phyloP scores from a whole-genome alignment of 768 basidiomycete species.

The Trametes maxima region DNA sequence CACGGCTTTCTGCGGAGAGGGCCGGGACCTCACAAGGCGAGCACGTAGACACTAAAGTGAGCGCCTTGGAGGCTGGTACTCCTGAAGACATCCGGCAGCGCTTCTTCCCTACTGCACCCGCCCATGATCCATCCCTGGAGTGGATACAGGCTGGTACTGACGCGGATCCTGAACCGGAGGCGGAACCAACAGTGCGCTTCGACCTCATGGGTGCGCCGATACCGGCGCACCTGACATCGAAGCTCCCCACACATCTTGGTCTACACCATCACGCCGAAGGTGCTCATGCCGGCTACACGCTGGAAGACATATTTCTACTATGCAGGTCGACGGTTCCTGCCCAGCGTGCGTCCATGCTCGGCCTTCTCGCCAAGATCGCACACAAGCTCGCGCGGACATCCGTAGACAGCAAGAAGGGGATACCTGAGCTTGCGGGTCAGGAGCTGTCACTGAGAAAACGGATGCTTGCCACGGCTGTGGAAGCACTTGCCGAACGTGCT shows the following conservation, averaged over 20 bases:
- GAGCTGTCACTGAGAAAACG: conserved; percentile 54
- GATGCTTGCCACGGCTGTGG: conserved; percentile 66
- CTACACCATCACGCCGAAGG: conserved; percentile 88
- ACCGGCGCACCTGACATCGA: conserved; percentile 50
- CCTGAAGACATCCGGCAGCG: conserved; percentile 82
- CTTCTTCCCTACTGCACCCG: conserved; percentile 75
- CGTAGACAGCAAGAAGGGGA: conserved; percentile 36
- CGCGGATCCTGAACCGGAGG: conserved; percentile 27
- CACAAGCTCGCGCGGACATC: conserved; percentile 35
- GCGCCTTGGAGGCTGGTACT: conserved; percentile 60
- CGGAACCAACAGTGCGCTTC: conserved; percentile 47
- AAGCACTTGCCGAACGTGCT: conserved; percentile 66
- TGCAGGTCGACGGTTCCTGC: conserved; percentile 80
- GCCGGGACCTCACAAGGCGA: not conserved
- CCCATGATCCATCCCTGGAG: conserved; percentile 71
- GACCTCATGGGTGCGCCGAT: conserved; percentile 76
- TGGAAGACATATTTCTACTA: conserved; percentile 82
- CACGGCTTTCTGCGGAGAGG: not conserved
- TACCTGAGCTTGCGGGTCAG: conserved; percentile 38
- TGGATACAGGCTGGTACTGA: conserved; percentile 64
- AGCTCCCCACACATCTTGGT: conserved; percentile 81
- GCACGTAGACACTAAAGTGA: not conserved
- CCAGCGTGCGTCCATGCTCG: conserved; percentile 82
- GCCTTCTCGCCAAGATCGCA: conserved; percentile 64
- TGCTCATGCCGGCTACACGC: conserved; percentile 83